Evolutionary conservation across 441 rosid species (phyloP), one percentile per base, ranked within the genome.

Genomic region (Metrosideros polymorpha): DNA sequence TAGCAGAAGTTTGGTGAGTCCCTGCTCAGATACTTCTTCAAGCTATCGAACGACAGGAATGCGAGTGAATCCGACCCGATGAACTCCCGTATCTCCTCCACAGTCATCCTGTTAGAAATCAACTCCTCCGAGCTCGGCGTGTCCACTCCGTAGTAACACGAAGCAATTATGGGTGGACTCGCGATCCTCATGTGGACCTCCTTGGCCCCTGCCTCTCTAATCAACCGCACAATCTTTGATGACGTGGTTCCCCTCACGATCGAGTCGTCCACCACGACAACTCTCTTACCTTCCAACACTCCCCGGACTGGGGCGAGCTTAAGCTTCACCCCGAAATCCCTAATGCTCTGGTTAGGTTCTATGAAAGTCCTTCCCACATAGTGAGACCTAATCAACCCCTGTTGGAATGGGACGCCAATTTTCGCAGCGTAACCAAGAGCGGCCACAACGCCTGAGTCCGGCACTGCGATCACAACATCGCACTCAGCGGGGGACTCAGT

Each of bases 171-270:
- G 24, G 98, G 98, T 27, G 99, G 99, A 87, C 99, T 94, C 1
- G 99, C 99, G 3, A 97, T 96, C 92, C 99, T 94, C 99, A 96
- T 97, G 82, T 97, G 99, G 85, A 97, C 97, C 91, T 96, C 99
- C 86, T 92, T 97, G 3, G 98, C 99, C 10, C 98, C 99, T 0
- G 99, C 94, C 86, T 96, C 99, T 86, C 96, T 91, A 51, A 96
- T 66, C 90, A 97, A 66, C 87, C 99, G 89, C 43, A 97, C 98
- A 83, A 96, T 97, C 92, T 97, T 97, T 0, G 98, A 95, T 0
- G 97, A 95, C 6, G 99, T 95, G 7, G 99, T 97, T 43, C 98
- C 99, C 90, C 99, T 91, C 57, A 97, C 99, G 6, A 97, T 97
- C 0, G 99, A 97, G 90, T 97, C 99, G 83, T 97, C 99, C 75